These are phyloP conservation scores for Mucor ambiguus DNA, from an alignment of 371 early-diverging fungal genomes.

Conservation along the genomic window DNA sequence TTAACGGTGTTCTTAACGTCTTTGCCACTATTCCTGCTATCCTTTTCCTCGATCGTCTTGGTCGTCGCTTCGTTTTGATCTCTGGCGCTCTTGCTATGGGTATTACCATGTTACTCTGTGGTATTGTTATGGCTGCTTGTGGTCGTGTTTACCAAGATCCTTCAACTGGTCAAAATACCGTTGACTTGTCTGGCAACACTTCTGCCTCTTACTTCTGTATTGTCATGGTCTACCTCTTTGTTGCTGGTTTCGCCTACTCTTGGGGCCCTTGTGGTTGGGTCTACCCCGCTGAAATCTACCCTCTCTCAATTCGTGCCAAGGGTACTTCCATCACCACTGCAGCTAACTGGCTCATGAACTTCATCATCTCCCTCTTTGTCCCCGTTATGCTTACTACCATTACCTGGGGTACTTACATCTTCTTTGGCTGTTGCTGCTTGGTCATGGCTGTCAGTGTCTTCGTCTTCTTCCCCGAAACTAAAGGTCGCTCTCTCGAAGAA, in stretches of 20 bases:
- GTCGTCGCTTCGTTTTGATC: slow-evolving; percentile 49
- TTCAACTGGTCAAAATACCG: slow-evolving; percentile 18
- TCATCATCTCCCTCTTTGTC: slow-evolving; percentile 46
- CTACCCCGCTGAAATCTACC: slow-evolving; percentile 71
- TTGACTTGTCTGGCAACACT: slow-evolving; percentile 40
- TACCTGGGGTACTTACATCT: slow-evolving; percentile 58
- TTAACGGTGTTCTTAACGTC: slow-evolving; percentile 76
- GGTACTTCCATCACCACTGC: slow-evolving; percentile 59
- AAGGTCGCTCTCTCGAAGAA: slow-evolving; percentile 62
- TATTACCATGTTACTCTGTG: slow-evolving; percentile 45
- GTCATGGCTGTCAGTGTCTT: slow-evolving; percentile 41
- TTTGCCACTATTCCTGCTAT: slow-evolving; percentile 76
- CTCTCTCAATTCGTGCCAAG: slow-evolving; percentile 53
- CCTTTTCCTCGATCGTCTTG: slow-evolving; percentile 54
- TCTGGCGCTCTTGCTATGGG: slow-evolving; percentile 51
- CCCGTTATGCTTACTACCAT: slow-evolving; percentile 49
- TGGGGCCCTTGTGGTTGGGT: slow-evolving; percentile 61
- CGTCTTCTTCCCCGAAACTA: slow-evolving; percentile 61
- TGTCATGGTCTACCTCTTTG: slow-evolving; percentile 54
- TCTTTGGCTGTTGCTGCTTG: slow-evolving; percentile 60
- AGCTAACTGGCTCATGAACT: slow-evolving; percentile 70
- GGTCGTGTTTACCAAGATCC: slow-evolving; percentile 15
- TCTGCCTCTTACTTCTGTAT: slow-evolving; percentile 50
- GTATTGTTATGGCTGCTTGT: slow-evolving; percentile 47
- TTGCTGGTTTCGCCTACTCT: slow-evolving; percentile 53